Conservation (phyloP, 345 rosid genomes). For the Euclidium syriacum region DNA sequence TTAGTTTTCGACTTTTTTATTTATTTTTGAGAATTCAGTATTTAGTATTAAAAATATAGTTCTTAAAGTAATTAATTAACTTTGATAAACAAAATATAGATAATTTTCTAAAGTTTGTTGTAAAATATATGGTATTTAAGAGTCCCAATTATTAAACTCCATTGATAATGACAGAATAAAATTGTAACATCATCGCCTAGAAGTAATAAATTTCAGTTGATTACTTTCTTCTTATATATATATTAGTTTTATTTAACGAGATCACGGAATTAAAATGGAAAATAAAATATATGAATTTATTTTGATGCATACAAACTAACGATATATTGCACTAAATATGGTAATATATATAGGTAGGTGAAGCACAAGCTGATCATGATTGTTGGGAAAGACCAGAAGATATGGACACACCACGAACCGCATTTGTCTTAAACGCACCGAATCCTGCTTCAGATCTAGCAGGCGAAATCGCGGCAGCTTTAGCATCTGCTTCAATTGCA, state of each 20-base stretch:
- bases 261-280: background rate
- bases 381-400: conserved; percentile 96
- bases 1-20: too few species aligned
- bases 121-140: too few species aligned
- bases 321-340: background rate
- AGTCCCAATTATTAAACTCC: too few species aligned
- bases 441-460: conserved; percentile 73
- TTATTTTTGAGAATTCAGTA: too few species aligned
- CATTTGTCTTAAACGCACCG: conserved; percentile 45
- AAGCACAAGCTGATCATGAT: conserved; percentile 51
- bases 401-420: conserved; percentile 83
- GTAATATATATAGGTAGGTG: conserved; percentile 40
- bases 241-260: too few species aligned
- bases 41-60: too few species aligned
- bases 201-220: background rate
- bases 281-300: background rate
- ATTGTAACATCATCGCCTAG: background rate
- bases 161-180: background rate
- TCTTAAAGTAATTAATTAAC: too few species aligned
- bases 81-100: too few species aligned
- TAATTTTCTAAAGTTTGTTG: too few species aligned
- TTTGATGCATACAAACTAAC: background rate
- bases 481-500: conserved; percentile 73
- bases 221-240: background rate
- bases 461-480: conserved; percentile 77